phyloP scores from a whole-genome alignment of 2,329 filamentous ascomycete genomes.

The Drechslera avenae region DNA sequence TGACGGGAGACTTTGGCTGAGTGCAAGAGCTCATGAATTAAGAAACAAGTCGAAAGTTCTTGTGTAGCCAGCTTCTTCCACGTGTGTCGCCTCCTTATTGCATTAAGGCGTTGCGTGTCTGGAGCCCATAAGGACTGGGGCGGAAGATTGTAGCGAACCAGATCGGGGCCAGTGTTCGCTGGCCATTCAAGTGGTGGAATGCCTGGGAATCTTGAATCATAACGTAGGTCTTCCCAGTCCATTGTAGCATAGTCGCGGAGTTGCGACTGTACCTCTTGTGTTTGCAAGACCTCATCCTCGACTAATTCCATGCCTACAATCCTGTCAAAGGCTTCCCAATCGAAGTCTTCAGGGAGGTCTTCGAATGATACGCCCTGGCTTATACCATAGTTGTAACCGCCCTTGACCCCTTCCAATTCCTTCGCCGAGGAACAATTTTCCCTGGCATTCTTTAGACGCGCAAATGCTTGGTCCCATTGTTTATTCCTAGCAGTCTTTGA shows the following conservation, averaged over 20 bases:
- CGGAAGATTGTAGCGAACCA: slow-evolving; percentile 44
- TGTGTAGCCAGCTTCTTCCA: slow-evolving; percentile 52
- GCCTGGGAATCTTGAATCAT: slow-evolving; percentile 37
- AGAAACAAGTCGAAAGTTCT: slow-evolving; percentile 48
- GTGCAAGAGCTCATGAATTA: slow-evolving; percentile 47
- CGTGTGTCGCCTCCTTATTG: slow-evolving; percentile 40
- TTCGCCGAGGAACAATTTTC: neutral
- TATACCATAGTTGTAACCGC: neutral
- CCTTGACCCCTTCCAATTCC: neutral
- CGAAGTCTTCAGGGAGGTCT: slow-evolving; percentile 22
- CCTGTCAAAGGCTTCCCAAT: slow-evolving; percentile 28
- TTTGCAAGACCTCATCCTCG: slow-evolving; percentile 24
- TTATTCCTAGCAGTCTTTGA: slow-evolving; percentile 60
- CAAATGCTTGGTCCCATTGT: slow-evolving; percentile 67
- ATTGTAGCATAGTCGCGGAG: slow-evolving; percentile 19
- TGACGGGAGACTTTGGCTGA: slow-evolving; percentile 16
- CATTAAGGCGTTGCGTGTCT: slow-evolving; percentile 36
- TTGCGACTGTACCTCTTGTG: slow-evolving; percentile 20
- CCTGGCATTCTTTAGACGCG: slow-evolving; percentile 29
- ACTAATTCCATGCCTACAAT: slow-evolving; percentile 34
- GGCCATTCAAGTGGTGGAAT: slow-evolving; percentile 42
- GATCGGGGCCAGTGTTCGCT: slow-evolving; percentile 47
- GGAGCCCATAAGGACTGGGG: slow-evolving; percentile 55
- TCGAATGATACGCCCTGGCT: slow-evolving; percentile 13
- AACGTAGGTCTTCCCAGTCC: slow-evolving; percentile 37